Base-by-base conservation (phyloP, 345 rosid species). In the Boechera divaricarpa region DNA sequence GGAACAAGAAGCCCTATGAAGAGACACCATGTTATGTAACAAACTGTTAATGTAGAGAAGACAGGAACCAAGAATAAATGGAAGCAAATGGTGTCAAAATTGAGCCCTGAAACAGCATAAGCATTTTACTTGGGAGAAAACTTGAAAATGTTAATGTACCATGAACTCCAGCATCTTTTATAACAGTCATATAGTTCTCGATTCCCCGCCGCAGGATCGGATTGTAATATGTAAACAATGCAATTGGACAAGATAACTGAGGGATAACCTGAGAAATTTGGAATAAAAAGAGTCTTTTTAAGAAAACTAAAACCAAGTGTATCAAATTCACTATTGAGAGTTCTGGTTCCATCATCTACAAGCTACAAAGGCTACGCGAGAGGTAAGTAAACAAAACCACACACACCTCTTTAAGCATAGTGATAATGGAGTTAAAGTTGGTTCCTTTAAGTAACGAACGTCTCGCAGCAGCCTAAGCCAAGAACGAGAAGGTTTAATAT, bases 181-280 rank as follows among this genome's bases (percentile, higher is more conserved):
- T 71, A 68, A 80, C 76, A 57, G 89, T 78, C 92, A 93, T 88
- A 67, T 91, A 92, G 68, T 85, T 86, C 35, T 80, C 93, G 51
- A 85, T 78, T 42, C 98, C 97, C 8, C 89, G 85, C 80, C 89
- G 85, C 31, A 93, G 83, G 73, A 91, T 90, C 8, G 93, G 97
- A 81, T 95, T 93, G 87, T 87, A 90, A 78, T 95, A 91, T 5
- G 96, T 86, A 80, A 93, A 91, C 79, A 95, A 78, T 52, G 93
- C 94, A 85, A 90, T 28, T 26, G 89, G 99, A 76, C 92, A 90
- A 61, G 98, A 87, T 66, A 95, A 56, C 70, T 88, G 83, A 60
- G 93, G 94, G 70, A 89, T 78, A 62, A 95, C 93, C 99, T 90
- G 82, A 38, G 26, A 39, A 7, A 56, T 15, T 26, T 42, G 63